Conservation (phyloP, 768 basidiomycete genomes). For the Chiua virens region DNA sequence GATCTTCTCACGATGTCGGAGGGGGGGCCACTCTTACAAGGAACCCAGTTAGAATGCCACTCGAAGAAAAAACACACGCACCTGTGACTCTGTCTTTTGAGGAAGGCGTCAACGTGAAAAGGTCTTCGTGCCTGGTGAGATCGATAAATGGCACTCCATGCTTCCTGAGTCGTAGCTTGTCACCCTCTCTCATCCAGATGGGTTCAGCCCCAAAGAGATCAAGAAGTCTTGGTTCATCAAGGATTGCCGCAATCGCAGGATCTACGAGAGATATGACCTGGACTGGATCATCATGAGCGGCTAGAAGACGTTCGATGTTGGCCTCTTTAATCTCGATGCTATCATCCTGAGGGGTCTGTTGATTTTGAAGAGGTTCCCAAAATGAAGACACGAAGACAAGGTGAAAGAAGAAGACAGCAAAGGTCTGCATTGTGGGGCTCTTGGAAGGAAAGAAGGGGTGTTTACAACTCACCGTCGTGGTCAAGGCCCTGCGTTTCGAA, state of each 20-base stretch:
- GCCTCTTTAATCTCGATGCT: neutral
- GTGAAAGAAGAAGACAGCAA: neutral
- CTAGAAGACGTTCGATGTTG: constrained; percentile 5
- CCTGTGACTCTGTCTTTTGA: neutral
- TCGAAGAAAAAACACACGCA: neutral
- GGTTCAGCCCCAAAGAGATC: constrained; percentile 14
- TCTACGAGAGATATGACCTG: constrained; percentile 16
- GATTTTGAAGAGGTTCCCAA: neutral
- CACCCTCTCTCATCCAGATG: constrained; percentile 17
- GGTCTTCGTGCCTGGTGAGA: neutral
- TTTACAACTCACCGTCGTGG: no score
- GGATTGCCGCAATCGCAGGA: constrained; percentile 8
- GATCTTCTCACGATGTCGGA: constrained; percentile 14
- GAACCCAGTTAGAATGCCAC: neutral
- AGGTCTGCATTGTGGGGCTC: no score
- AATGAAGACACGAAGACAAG: neutral
- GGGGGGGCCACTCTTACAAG: constrained; percentile 16
- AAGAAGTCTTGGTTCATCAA: constrained; percentile 18
- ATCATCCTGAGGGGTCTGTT: neutral
- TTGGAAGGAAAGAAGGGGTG: no score
- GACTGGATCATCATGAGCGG: constrained; percentile 14
- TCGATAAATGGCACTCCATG: constrained; percentile 13
- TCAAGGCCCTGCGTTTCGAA: no score
- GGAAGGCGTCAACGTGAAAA: neutral
- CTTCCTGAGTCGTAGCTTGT: constrained; percentile 12